Conservation (phyloP, 2,329 filamentous ascomycete species). For the Seiridium cupressi region DNA sequence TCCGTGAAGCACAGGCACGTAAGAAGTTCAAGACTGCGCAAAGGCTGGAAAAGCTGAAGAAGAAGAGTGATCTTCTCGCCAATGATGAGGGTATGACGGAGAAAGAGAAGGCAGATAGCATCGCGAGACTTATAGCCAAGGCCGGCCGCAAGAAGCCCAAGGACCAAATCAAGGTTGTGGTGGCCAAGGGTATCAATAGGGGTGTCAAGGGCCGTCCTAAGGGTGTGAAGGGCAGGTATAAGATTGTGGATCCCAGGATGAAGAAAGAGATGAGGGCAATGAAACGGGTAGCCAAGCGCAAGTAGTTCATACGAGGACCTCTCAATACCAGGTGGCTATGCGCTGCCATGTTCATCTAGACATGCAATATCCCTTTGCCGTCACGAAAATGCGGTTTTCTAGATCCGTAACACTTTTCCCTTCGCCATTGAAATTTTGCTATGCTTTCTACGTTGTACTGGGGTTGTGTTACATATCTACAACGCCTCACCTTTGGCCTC, state of each 20-base stretch:
- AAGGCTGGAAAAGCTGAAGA: constrained; percentile 88
- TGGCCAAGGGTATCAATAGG: constrained; percentile 80
- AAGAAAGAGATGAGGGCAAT: constrained; percentile 23
- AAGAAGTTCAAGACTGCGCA: constrained; percentile 97
- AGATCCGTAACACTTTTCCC: too few species aligned
- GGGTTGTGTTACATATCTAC: too few species aligned
- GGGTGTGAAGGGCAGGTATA: constrained; percentile 94
- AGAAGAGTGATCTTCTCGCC: constrained; percentile 88
- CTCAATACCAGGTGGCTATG: too few species aligned
- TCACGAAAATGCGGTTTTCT: too few species aligned
- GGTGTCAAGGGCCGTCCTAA: constrained; percentile 83
- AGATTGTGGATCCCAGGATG: constrained; percentile 65
- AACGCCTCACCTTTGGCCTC: too few species aligned
- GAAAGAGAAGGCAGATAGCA: constrained; percentile 89
- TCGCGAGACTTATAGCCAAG: constrained; percentile 76
- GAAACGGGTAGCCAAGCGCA: constrained; percentile 19
- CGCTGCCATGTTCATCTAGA: too few species aligned
- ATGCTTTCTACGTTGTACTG: too few species aligned
- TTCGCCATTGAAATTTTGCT: too few species aligned
- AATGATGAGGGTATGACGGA: constrained; percentile 92
- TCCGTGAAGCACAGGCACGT: constrained; percentile 89
- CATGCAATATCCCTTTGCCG: too few species aligned
- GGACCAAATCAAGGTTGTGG: constrained; percentile 81
- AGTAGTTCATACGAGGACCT: neutral
- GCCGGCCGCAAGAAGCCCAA: constrained; percentile 78